These are phyloP conservation scores for Chlamydomonas sp. DNA, from an alignment of 139 green algal genomes.

Conservation along the genomic window DNA sequence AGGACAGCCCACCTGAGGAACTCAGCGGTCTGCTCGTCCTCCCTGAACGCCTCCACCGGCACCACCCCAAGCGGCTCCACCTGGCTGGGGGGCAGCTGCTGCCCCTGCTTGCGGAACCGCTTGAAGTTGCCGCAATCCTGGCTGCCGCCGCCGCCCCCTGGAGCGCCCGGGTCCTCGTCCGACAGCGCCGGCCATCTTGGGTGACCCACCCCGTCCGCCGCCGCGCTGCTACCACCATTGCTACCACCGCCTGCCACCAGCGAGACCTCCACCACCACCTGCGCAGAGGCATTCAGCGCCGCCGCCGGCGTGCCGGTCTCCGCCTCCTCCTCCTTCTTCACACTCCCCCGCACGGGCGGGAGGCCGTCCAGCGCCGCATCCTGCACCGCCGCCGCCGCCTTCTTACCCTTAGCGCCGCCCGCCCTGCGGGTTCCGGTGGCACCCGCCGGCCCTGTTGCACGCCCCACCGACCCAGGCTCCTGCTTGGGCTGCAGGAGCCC, in stretches of 20 bases:
- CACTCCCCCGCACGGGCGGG: too few species aligned
- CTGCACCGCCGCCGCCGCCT: too few species aligned
- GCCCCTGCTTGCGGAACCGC: conserved; percentile 19
- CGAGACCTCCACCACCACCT: conserved; percentile 20
- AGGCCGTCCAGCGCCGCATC: neutral
- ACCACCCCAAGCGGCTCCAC: neutral
- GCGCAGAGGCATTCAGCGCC: conserved; percentile 16
- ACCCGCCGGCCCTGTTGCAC: too few species aligned
- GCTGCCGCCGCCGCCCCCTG: neutral
- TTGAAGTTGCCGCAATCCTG: conserved; percentile 10
- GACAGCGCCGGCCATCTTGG: neutral
- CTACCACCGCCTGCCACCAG: neutral
- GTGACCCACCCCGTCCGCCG: neutral
- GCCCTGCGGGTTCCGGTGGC: too few species aligned
- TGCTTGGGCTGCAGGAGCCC: too few species aligned
- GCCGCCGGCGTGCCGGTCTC: neutral
- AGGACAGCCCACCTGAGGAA: neutral
- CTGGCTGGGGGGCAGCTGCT: neutral
- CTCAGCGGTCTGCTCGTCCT: neutral
- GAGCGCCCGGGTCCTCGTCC: neutral
- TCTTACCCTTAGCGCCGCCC: too few species aligned
- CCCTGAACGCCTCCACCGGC: conserved; percentile 3
- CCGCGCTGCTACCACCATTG: neutral
- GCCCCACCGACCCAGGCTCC: too few species aligned
- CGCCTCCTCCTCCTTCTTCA: neutral